Evolutionary conservation across 2,329 filamentous ascomycete genomes (phyloP), one percentile per base, ranked within the genome.

Genomic region (Fusarium longipes): DNA sequence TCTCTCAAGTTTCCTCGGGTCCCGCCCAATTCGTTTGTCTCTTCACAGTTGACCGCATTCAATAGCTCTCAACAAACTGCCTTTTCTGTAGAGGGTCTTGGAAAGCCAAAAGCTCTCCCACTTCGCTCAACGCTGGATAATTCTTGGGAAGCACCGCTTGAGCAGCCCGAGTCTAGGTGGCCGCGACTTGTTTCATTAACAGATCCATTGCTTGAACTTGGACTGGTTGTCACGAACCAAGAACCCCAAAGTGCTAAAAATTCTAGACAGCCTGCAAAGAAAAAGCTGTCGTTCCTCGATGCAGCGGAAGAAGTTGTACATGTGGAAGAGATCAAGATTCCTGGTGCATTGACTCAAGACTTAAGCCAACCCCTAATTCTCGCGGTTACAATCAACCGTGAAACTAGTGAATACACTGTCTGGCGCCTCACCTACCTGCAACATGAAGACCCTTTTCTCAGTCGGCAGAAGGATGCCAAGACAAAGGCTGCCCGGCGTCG

Each of bases 151-250:
- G 76, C 82, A 3, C 83, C 85, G 5, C 71, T 84, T 52, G 81
- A 86, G 38, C 82, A 82, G 36, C 81, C 79, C 27, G 85, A 86
- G 66, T 84, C 86, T 3, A 87, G 89, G 49, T 88, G 91, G 81
- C 91, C 92, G 2, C 85, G 93, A 29, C 81, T 97, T 1, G 94
- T 96, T 68, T 93, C 91, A 25, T 83, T 99, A 45, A 93, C 91
- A 5, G 93, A 97, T 74, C 95, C 95, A 3, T 82, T 97, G 57
- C 86, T 92, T 5, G 94, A 97, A 70, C 84, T 97, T 72, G 95
- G 94, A 2, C 81, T 97, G 40, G 88, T 97, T 18, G 91, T 96
- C 17, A 86, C 87, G 7, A 82, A 85, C 47, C 79, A 84, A 3
- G 83, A 86, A 18, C 79, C 79, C 38, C 71, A 74, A 40, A 69